phyloP scores from a whole-genome alignment of 2,329 filamentous ascomycete species.

The Amauroascus verrucosus region DNA sequence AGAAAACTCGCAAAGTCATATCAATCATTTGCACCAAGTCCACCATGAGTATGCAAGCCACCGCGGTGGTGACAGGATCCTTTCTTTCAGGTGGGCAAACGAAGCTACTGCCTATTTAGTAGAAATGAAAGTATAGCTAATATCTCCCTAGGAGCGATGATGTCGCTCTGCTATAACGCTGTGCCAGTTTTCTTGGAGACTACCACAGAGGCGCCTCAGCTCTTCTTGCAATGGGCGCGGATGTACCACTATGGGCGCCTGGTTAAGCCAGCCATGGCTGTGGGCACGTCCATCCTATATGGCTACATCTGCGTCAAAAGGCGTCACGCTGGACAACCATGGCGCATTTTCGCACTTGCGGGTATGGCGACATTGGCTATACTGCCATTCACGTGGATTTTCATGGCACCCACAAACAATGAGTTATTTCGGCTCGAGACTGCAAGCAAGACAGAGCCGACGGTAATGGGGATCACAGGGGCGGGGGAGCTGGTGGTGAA shows the following conservation, averaged over 20 bases:
- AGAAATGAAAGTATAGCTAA: background rate
- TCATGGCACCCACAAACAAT: constrained; percentile 30
- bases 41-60: background rate
- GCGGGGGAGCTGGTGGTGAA: constrained; percentile 18
- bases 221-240: constrained; percentile 26
- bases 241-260: constrained; percentile 29
- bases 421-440: constrained; percentile 21
- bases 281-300: constrained; percentile 23
- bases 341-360: constrained; percentile 17
- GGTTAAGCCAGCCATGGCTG: constrained; percentile 23
- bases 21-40: background rate
- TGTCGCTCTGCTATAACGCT: constrained; percentile 21
- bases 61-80: constrained; percentile 7
- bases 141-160: constrained; percentile 21
- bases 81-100: constrained; percentile 5
- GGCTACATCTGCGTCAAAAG: constrained; percentile 15
- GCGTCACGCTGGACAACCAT: constrained; percentile 10
- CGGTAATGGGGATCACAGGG: constrained; percentile 8
- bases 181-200: constrained; percentile 28
- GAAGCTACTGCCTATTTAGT: background rate
- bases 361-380: constrained; percentile 25
- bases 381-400: constrained; percentile 31
- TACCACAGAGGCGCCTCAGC: constrained; percentile 19
- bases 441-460: background rate
- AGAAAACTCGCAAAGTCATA: no score